Percentiles rank a stretch among this genome's conserved stretches.
Evolutionary conservation across 495 filamentous ascomycete species (phyloP).

Genomic region (Aspergillus egyptiacus): DNA sequence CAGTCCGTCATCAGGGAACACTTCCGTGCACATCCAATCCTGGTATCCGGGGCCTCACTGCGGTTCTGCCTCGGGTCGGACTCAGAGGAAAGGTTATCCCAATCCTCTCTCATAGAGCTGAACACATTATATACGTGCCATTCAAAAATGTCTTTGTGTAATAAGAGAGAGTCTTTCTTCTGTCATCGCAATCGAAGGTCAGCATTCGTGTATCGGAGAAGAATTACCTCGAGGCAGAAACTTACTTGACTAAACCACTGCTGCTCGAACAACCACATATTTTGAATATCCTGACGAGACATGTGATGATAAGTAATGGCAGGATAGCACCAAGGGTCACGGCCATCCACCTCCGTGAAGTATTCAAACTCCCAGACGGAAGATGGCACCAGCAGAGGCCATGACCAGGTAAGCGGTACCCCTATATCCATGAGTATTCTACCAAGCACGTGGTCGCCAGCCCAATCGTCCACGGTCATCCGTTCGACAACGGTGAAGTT

Average conservation of each 20-base stretch:
- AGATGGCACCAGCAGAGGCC: conserved; percentile 35
- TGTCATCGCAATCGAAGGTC: not conserved
- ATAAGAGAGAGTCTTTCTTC: conserved; percentile 23
- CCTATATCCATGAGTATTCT: conserved; percentile 42
- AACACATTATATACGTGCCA: conserved; percentile 21
- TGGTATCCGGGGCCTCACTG: conserved; percentile 17
- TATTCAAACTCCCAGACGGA: conserved; percentile 35
- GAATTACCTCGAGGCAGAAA: not conserved
- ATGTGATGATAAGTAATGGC: conserved; percentile 47
- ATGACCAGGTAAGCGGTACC: conserved; percentile 32
- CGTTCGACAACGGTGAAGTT: conserved; percentile 30
- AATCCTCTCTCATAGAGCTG: conserved; percentile 20
- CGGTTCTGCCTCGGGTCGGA: conserved; percentile 16
- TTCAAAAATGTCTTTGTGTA: conserved; percentile 33
- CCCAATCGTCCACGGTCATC: conserved; percentile 37
- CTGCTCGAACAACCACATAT: conserved; percentile 42
- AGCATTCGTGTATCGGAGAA: not conserved
- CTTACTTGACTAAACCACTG: conserved; percentile 38
- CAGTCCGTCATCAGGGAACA: conserved; percentile 36
- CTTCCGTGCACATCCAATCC: conserved; percentile 29
- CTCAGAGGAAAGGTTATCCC: conserved; percentile 30
- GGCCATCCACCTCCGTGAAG: conserved; percentile 34
- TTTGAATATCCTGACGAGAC: conserved; percentile 32
- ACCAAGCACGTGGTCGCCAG: conserved; percentile 46
- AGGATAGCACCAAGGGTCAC: conserved; percentile 45